Base-by-base conservation (phyloP, 768 basidiomycete species). In the Baorangia bicolor region DNA sequence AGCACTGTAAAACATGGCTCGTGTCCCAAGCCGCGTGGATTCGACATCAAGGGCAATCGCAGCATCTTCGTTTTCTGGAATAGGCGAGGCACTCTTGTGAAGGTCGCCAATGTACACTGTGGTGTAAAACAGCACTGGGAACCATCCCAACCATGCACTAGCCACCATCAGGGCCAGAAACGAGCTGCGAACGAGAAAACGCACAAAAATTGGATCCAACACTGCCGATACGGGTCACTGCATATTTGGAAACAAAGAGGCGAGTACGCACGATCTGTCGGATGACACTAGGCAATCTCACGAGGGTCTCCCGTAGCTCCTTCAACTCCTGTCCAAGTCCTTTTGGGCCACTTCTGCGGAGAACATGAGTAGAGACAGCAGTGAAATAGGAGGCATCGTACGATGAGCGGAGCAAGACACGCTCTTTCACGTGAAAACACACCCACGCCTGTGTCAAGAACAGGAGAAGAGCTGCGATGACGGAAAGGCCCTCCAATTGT, bases 61-160 rank as follows among this genome's bases (percentile, higher is more conserved):
- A 2, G 67, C 69, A n/a, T 63, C 63, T 23, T 65, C 67, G 0
- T 64, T 75, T 55, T 64, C 65, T 40, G 57, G 69, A 27, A 62
- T 57, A 34, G 66, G 72, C 13, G 74, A 78, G 10, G 77, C 61
- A 3, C 73, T 77, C 57, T 85, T 89, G 77, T 97, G 85, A 12
- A 96, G 78, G 62, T 96, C 95, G 12, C 91, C 90, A 51, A 97
- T 80, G 73, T 94, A 98, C 25, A 92, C 76, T 2, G 90, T 88
- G 4, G 86, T 88, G 75, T 93, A 95, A 73, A 95, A 94, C 1
- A 96, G 77, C 25, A 94, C 74, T 0, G 95, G 94, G 65, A 96
- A 97, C 96, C 96, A 98, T 9, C 84, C 90, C 56, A 94, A 78
- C 86, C 86, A 95, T 13, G 85, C 81, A 57, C 91, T 92, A 53